phyloP scores from a whole-genome alignment of 2,329 filamentous ascomycete species.

The Colletotrichum zoysiae region DNA sequence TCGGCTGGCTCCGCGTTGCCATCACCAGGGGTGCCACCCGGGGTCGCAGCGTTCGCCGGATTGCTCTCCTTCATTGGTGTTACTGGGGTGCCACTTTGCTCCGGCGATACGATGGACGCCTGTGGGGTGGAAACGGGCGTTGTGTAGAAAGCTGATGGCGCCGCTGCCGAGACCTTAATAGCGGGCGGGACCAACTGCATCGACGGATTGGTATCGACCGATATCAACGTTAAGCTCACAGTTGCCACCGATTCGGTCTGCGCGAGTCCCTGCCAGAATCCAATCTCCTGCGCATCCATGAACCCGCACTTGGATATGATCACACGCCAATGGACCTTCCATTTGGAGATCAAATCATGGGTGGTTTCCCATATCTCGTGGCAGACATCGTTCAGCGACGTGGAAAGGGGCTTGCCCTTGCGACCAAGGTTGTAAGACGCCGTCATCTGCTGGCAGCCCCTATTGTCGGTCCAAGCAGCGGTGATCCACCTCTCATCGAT shows the following conservation, averaged over 20 bases:
- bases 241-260: constrained; percentile 64
- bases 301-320: constrained; percentile 79
- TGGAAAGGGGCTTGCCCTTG: constrained; percentile 64
- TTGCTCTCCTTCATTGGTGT: constrained; percentile 59
- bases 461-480: constrained; percentile 84
- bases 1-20: constrained; percentile 59
- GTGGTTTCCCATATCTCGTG: constrained; percentile 85
- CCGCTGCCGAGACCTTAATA: constrained; percentile 61
- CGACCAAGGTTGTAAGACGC: constrained; percentile 79
- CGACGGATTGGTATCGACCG: constrained; percentile 74
- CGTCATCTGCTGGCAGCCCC: constrained; percentile 78
- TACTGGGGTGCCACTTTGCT: constrained; percentile 65
- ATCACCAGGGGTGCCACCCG: constrained; percentile 59
- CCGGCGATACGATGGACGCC: constrained; percentile 68
- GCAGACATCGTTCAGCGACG: constrained; percentile 72
- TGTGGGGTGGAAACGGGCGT: constrained; percentile 79
- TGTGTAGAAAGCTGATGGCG: constrained; percentile 62
- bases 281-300: constrained; percentile 75
- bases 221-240: constrained; percentile 70
- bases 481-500: constrained; percentile 83
- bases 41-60: constrained; percentile 58
- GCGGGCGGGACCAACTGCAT: constrained; percentile 72
- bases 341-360: constrained; percentile 75
- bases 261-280: constrained; percentile 68
- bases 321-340: constrained; percentile 82